Percentiles rank a stretch among this genome's conserved stretches.
phyloP scores from a whole-genome alignment of 139 green algal species.

The Chlamydomonas sphaeroides region DNA sequence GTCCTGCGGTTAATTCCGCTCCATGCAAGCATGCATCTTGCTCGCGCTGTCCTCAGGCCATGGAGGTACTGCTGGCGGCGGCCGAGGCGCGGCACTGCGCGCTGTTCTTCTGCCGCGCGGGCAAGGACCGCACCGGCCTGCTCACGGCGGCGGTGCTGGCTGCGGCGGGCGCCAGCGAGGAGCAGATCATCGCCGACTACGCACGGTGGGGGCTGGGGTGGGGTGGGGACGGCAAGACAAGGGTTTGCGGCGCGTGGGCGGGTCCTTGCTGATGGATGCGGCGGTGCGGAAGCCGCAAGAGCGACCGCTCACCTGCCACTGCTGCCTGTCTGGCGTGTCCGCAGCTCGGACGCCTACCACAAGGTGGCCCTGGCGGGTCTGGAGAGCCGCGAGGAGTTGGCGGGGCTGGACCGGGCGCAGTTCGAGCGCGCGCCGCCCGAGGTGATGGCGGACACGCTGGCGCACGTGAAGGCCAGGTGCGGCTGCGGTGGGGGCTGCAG shows the following conservation, averaged over 20 bases:
- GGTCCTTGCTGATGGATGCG: no score
- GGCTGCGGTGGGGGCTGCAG: no score
- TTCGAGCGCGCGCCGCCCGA: slow-evolving; percentile 51
- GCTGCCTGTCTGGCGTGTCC: no score
- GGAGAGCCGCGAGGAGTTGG: slow-evolving; percentile 47
- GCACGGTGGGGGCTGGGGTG: background rate
- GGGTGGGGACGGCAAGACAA: no score
- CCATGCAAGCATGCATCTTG: no score
- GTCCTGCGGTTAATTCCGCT: no score
- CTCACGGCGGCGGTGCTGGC: slow-evolving; percentile 72
- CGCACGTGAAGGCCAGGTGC: slow-evolving; percentile 3
- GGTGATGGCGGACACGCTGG: slow-evolving; percentile 25
- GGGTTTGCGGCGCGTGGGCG: no score
- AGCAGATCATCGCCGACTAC: slow-evolving; percentile 53
- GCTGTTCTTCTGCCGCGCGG: slow-evolving; percentile 79
- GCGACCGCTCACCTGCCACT: no score
- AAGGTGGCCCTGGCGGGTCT: slow-evolving; percentile 56
- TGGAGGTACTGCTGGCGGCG: slow-evolving; percentile 19
- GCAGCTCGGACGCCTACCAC: slow-evolving; percentile 39
- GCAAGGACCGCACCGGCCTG: slow-evolving; percentile 82
- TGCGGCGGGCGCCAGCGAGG: slow-evolving; percentile 53
- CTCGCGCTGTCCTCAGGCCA: no score
- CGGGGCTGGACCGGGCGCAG: slow-evolving; percentile 40
- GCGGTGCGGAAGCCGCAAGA: no score
- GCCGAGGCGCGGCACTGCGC: slow-evolving; percentile 45